Conservation (phyloP, 768 basidiomycete genomes). For the Mrakia gelida region DNA sequence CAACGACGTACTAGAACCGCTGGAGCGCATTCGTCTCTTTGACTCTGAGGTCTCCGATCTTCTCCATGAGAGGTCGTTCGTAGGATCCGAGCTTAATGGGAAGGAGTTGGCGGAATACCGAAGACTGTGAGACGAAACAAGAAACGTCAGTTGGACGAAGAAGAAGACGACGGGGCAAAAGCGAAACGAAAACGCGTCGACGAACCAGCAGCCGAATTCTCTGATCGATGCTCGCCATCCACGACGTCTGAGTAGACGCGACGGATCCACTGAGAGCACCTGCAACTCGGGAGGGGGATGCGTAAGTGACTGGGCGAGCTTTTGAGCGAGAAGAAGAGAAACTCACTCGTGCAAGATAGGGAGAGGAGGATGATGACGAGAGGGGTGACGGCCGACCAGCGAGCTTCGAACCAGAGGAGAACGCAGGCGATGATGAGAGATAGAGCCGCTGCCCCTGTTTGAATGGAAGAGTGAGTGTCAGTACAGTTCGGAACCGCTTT, state of each 20-base stretch:
- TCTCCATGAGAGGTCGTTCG: conserved; percentile 1
- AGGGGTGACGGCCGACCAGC: not conserved
- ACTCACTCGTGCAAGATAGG: not conserved
- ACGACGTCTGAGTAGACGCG: conserved; percentile 6
- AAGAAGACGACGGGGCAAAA: too few relatives aligned
- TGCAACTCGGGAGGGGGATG: not conserved
- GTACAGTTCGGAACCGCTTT: too few relatives aligned
- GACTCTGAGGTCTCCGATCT: conserved; percentile 9
- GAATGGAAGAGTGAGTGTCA: too few relatives aligned
- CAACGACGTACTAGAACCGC: conserved; percentile 12
- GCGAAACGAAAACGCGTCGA: not conserved
- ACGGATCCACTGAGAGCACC: not conserved
- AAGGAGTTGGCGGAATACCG: conserved; percentile 17
- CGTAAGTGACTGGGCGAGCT: too few relatives aligned
- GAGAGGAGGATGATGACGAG: conserved; percentile 13
- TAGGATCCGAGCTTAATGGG: conserved; percentile 27
- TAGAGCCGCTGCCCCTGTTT: not conserved
- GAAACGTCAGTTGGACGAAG: not conserved
- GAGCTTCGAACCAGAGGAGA: conserved; percentile 17
- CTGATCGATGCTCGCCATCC: conserved; percentile 17
- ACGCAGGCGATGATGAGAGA: conserved; percentile 13
- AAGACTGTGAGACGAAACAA: not conserved
- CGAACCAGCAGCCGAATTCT: conserved; percentile 22
- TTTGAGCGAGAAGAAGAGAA: not conserved
- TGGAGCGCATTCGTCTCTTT: not conserved